A percentile compares a stretch with the other conserved stretches of the same genome.
Evolutionary conservation across 345 rosid species (phyloP).

Genomic region (Viola odorata): DNA sequence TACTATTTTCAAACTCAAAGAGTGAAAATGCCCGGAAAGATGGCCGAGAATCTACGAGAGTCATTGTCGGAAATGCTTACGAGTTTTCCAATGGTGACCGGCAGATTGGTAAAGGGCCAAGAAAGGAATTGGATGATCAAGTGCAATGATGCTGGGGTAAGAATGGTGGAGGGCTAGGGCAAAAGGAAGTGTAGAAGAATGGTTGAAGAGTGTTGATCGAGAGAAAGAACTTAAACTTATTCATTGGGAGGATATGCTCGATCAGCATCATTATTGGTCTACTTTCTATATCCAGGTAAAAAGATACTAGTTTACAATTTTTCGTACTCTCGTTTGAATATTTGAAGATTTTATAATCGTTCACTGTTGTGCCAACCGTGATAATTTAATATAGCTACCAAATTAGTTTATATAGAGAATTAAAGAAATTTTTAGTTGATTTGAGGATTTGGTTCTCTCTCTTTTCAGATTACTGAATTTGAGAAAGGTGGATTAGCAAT

Average conservation of each 20-base stretch:
- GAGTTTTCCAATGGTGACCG: slow-evolving; percentile 42
- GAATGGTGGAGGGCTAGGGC: slow-evolving; percentile 61
- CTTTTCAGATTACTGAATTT: slow-evolving; percentile 61
- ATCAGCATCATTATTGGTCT: slow-evolving; percentile 65
- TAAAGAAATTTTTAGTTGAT: not conserved
- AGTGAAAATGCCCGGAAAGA: slow-evolving; percentile 30
- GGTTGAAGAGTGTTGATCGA: slow-evolving; percentile 44
- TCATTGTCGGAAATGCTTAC: slow-evolving; percentile 45
- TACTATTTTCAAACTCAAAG: slow-evolving; percentile 40
- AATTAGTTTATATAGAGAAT: too few relatives aligned
- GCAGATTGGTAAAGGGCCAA: slow-evolving; percentile 40
- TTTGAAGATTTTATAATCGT: not conserved
- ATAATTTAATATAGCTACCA: too few relatives aligned
- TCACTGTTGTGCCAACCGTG: too few relatives aligned
- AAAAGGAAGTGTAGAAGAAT: slow-evolving; percentile 47
- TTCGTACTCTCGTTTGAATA: not conserved
- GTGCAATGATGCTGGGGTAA: slow-evolving; percentile 70
- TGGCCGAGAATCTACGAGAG: slow-evolving; percentile 40
- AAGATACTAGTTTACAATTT: not conserved
- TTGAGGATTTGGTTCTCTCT: not conserved
- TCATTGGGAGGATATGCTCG: slow-evolving; percentile 66
- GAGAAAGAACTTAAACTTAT: slow-evolving; percentile 58
- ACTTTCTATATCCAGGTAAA: slow-evolving; percentile 66
- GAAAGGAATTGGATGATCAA: slow-evolving; percentile 48
- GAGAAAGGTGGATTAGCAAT: slow-evolving; percentile 70